Base-by-base conservation (phyloP, 2,329 filamentous ascomycete genomes). In the Knufia fluminis region DNA sequence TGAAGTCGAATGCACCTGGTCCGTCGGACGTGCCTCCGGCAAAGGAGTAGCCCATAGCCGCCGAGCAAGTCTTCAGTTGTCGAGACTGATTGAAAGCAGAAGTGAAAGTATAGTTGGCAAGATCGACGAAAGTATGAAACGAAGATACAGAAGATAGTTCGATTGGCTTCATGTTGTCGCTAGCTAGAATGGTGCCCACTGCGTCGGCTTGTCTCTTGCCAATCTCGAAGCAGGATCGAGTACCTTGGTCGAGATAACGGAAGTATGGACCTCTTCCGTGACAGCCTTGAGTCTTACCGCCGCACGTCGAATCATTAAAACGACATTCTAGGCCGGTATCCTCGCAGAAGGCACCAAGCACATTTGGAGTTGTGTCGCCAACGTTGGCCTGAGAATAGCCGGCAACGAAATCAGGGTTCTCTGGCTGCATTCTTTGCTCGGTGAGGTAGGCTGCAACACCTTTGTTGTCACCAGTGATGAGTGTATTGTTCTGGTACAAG, bases 401-500 rank as follows among this genome's bases (percentile, higher is more conserved):
- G 2, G 90, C 89, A 1, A 96, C 86, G 58, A 94, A 95, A 8
- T 75, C 77, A 1, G 56, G 45, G 46, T 56, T 58, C 19, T 22
- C 32, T 8, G 33, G 23, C 49, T 46, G 49, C 50, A 57, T 49
- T 33, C 79, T 72, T n/a, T 65, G 67, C 2, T 97, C 91, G 47
- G 96, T 83, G 10, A 95, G 71, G 62, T 84, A 85, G 0, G 90
- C 86, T 1, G 91, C 90, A 4, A 95, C 87, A 10, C 91, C 91
- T 69, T 97, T 97, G 71, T 97, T 97, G 66, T 97, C 91, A n/a
- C 87, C 91, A 2, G 89, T 83, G 45, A 92, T 79, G 12, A 95
- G 74, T 0, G 89, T 96, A 67, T 95, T 95, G 68, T 96, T 96
- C 48, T 86, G 85, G 20, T 90, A 79, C 66, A 96, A 79, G 0